phyloP scores from a whole-genome alignment of 192 early-diverging fungal genomes.

The Haplosporangium gracile region DNA sequence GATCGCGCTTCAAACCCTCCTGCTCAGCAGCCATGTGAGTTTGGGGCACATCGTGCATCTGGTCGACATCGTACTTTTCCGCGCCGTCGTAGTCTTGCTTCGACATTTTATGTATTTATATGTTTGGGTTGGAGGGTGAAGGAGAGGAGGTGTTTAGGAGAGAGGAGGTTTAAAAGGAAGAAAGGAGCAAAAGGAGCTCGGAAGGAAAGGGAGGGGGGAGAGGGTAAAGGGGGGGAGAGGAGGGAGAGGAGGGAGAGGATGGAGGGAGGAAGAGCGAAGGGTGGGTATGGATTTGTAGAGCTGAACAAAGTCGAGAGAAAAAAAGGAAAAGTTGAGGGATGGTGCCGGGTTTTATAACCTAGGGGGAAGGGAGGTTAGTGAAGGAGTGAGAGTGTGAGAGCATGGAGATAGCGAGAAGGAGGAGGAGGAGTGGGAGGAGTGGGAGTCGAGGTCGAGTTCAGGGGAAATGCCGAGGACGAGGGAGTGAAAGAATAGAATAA shows the following conservation, averaged over 20 bases:
- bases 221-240: not conserved
- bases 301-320: constrained; percentile 32
- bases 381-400: not conserved
- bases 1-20: constrained; percentile 64
- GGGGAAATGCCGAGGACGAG: not conserved
- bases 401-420: not conserved
- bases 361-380: not conserved
- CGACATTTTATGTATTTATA: constrained; percentile 18
- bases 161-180: not conserved
- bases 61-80: constrained; percentile 37
- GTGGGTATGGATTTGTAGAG: constrained; percentile 35
- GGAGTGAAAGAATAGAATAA: not conserved
- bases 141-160: not conserved
- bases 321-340: not conserved
- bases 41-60: constrained; percentile 28
- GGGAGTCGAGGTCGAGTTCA: too few species aligned
- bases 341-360: not conserved
- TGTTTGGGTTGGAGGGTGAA: not conserved
- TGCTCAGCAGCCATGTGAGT: constrained; percentile 32
- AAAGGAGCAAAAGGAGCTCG: not conserved
- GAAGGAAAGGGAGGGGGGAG: not conserved
- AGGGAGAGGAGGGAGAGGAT: not conserved
- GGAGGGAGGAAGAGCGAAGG: not conserved
- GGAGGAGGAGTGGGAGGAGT: too few species aligned
- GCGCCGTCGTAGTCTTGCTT: constrained; percentile 1